A percentile compares a stretch with the other conserved stretches of the same genome.
Evolutionary conservation across 2,329 filamentous ascomycete species (phyloP).

Genomic region (Stagonosporopsis chrysanthemi): DNA sequence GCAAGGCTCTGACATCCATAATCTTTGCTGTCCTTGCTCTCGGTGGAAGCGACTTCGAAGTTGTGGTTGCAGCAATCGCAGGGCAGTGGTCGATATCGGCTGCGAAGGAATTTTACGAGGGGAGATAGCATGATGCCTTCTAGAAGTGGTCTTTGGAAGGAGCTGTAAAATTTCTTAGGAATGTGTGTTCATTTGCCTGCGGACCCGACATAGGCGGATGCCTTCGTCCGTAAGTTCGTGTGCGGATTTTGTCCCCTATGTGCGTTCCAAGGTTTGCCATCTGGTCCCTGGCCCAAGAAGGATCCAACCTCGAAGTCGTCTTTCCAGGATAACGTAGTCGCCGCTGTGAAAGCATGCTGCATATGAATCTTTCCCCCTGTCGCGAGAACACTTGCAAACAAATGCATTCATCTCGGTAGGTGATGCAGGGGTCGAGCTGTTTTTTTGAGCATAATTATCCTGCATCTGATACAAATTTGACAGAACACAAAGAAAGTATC

Average conservation of each 20-base stretch:
- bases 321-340: background rate
- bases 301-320: background rate
- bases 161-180: too few species aligned
- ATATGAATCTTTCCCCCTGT: too few species aligned
- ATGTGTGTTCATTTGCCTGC: too few species aligned
- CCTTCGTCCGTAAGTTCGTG: too few species aligned
- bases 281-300: background rate
- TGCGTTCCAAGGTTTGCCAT: background rate
- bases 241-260: background rate
- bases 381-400: too few species aligned
- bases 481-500: too few species aligned
- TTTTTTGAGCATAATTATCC: too few species aligned
- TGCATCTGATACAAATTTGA: too few species aligned
- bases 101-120: background rate
- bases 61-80: constrained; percentile 14
- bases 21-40: background rate
- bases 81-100: background rate
- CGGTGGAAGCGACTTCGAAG: background rate
- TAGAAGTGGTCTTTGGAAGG: background rate
- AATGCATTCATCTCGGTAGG: too few species aligned
- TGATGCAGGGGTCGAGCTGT: too few species aligned
- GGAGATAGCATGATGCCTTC: background rate
- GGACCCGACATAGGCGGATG: too few species aligned
- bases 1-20: background rate
- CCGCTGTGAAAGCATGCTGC: too few species aligned